Base-by-base conservation (phyloP, 306 rosid species). In the Delonix regia region DNA sequence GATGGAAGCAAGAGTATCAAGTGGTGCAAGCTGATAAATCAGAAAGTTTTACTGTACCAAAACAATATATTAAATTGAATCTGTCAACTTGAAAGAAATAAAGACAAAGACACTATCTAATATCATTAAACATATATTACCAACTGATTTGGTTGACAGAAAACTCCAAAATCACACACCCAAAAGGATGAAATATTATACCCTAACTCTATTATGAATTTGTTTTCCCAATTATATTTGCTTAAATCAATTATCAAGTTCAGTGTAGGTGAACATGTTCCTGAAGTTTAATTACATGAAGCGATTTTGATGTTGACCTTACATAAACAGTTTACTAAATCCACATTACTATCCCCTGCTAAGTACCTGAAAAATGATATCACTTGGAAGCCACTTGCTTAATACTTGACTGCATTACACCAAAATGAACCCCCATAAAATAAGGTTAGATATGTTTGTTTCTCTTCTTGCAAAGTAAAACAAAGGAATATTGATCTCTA, bases 341-440 rank as follows among this genome's bases (percentile, higher is more conserved):
- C 71, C 22, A 55, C 41, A 48, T 33, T 19, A 66, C 33, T 30
- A 75, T 64, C 56, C 69, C 66, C n/a, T 6, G 27, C n/a, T 41
- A 18, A 73, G 21, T 84, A 94, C 99, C 97, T 94, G 99, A 74
- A 89, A 90, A 80, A 88, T 83, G 76, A 94, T 85, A 60, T 80
- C 89, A 71, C 79, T 77, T 6, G 97, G 97, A 88, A 94, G 95
- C 80, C 85, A 64, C 18, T 89, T 87, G 78, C 75, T 84, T 22
- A 94, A 80, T 48, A 94, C 97, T 85, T 92, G 88, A 81, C 97
- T 94, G 95, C 90, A 85, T 63, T 86, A 66, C 14, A 57, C 63
- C 62, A 63, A 67, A 56, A 84, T 19, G 56, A 13, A 74, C 48
- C 14, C 52, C 57, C 47, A 55, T 21, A 33, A 53, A 61, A 49